phyloP scores from a whole-genome alignment of 306 rosid genomes.

The Corylus americana region DNA sequence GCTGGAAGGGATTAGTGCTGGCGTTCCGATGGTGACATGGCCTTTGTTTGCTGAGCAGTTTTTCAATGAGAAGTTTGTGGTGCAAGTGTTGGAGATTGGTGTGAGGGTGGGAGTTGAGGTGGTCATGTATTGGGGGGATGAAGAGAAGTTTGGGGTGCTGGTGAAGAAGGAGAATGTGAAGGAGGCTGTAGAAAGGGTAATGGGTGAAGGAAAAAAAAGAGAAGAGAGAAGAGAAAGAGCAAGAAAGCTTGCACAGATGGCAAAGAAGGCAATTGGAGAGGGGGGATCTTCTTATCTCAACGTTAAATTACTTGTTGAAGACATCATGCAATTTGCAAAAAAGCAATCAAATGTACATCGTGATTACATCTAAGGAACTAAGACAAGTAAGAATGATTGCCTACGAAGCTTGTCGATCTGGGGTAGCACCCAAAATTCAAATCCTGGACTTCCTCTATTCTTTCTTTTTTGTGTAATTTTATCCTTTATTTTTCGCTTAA shows the following conservation, averaged over 20 bases:
- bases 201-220: constrained; percentile 41
- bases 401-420: too few relatives aligned
- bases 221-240: constrained; percentile 43
- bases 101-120: constrained; percentile 36
- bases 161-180: constrained; percentile 37
- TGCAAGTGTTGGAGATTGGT: constrained; percentile 32
- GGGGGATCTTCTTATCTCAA: constrained; percentile 56
- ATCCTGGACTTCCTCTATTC: too few relatives aligned
- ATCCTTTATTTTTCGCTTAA: too few relatives aligned
- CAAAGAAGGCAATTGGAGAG: constrained; percentile 40
- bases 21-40: constrained; percentile 69
- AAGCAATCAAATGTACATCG: neutral
- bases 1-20: constrained; percentile 49
- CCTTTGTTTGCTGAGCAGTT: constrained; percentile 63
- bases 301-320: constrained; percentile 34
- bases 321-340: constrained; percentile 2
- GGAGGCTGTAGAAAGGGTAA: constrained; percentile 42
- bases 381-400: too few relatives aligned
- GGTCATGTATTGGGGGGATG: constrained; percentile 34
- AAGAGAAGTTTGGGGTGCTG: constrained; percentile 35
- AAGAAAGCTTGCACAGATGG: constrained; percentile 32
- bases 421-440: too few relatives aligned
- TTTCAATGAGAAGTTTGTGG: neutral
- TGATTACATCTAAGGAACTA: too few relatives aligned
- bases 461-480: too few relatives aligned